Base-by-base conservation (phyloP, 2,329 filamentous ascomycete species). In the Pestalotiopsis sp. region DNA sequence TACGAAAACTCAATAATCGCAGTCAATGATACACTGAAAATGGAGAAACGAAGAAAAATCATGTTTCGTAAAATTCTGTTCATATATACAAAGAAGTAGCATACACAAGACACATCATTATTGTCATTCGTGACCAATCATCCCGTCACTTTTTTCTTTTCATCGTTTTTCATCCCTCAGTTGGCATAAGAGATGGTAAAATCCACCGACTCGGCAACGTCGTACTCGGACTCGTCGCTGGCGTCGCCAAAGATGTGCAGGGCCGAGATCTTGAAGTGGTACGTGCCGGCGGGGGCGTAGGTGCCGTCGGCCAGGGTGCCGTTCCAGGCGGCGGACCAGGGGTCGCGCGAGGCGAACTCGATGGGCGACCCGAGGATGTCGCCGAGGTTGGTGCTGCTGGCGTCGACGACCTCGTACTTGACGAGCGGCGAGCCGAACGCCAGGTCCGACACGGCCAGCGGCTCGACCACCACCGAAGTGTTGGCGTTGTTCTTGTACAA, bases 211-310 rank as follows among this genome's bases (percentile, higher is more conserved):
- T 84, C 80, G 25, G 75, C 74, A 1, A 78, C 73, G 31, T 88
- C 86, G 77, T 85, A 89, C 63, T 89, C 84, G 4, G 75, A 77
- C 2, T 78, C 69, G 67, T 83, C 79, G 14, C 78, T 75, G 41
- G 77, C 76, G 68, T 89, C 80, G 4, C 87, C 87, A 73, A 85
- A 87, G 69, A 89, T 82, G 69, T 81, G 82, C 71, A 89, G 75
- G 2, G 86, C 84, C 68, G 81, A 81, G 38, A 87, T 78, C 1
- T 79, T 78, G 64, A 89, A 78, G 75, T 83, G 84, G 76, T 89
- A 89, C 36, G 74, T 73, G 12, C 87, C 87, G 0, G 81, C 78
- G 0, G 85, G 82, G 1, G 81, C 86, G 69, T 84, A 87, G 1
- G 73, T 79, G 14, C 85, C 86, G 11, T 84, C 81, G 0, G 78